phyloP scores from a whole-genome alignment of 176 grass and related monocot genomes.

The barley (Hordeum vulgare) region DNA sequence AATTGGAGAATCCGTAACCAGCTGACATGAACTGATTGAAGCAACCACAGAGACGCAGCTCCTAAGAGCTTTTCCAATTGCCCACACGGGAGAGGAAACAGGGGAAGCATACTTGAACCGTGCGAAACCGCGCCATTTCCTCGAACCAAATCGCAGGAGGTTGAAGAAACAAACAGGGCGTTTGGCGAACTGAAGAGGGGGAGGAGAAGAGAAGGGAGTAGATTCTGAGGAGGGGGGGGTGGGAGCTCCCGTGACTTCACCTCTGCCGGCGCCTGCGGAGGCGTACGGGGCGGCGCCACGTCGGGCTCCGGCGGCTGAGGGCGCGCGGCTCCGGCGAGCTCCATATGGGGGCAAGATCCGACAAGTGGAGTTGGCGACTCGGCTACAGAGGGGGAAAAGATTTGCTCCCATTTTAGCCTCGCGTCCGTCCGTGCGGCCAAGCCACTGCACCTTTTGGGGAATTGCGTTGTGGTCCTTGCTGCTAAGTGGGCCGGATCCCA shows the following conservation, averaged over 20 bases:
- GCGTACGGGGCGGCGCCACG: conserved; percentile 14
- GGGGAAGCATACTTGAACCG: neutral
- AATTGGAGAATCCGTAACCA: neutral
- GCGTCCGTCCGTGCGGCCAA: neutral
- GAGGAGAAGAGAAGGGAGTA: neutral
- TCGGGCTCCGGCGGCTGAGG: conserved; percentile 27
- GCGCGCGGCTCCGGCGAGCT: conserved; percentile 34
- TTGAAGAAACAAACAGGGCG: neutral
- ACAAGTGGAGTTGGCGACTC: conserved; percentile 34
- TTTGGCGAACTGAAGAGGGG: neutral
- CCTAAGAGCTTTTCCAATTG: neutral
- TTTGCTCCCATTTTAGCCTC: conserved; percentile 23
- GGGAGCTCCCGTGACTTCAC: neutral
- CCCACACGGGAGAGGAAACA: neutral
- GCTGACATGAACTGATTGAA: neutral
- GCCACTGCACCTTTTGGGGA: neutral
- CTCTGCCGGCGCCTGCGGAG: conserved; percentile 29
- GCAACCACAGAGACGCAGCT: neutral
- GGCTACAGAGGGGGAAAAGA: conserved; percentile 24
- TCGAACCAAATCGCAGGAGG: neutral
- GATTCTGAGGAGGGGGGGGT: neutral
- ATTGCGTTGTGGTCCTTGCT: neutral
- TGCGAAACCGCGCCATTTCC: neutral
- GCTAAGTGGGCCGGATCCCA: neutral
- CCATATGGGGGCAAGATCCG: conserved; percentile 37